Base-by-base conservation (phyloP, 345 rosid species). In the Passiflora organensis region DNA sequence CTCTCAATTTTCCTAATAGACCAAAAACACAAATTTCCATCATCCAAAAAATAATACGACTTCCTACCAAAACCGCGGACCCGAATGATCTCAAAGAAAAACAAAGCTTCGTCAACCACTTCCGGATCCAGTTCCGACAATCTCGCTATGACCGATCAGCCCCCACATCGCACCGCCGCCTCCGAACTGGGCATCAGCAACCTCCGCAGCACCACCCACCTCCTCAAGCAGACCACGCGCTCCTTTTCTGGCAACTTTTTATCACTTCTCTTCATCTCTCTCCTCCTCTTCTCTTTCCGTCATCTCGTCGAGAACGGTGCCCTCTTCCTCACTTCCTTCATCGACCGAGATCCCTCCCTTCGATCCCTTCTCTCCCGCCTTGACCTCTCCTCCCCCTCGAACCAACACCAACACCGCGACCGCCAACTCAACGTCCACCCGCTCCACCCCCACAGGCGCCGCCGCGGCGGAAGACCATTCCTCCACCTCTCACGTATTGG, bases 331-430 rank as follows among this genome's bases (percentile, higher is more conserved):
- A 80, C 84, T 38, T 74, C 89, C 54, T 83, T 84, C 78, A 78
- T 93, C 76, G 95, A 93, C 74, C 75, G 79, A 43, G 94, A 86
- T 69, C 89, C 96, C 22, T 82, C 94, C 51, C 84, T 91, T 60
- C 81, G 75, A 55, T 76, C 93, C 62, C 84, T 84, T 60, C 90
- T 88, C 72, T 80, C 93, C 64, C 98, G 89, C 14, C 81, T 86
- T 62, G 86, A 84, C 70, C 83, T 80, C 43, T 56, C 73, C 66
- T 57, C 61, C 1, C 34, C 68, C 24, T 77, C 59, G 23, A 37
- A 51, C 6, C 71, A 22, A 18, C 49, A 46, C n/a, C n/a, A n/a
- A 25, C 60, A 34, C 9, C 19, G 64, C 22, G 64, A 78, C 21
- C 81, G 72, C 65, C 64, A 46, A 55, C 55, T 48, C 17, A 17